A percentile compares a stretch with the other conserved stretches of the same genome.
phyloP scores from a whole-genome alignment of 108 stramenopile species.

The Chaetoceros muelleri region DNA sequence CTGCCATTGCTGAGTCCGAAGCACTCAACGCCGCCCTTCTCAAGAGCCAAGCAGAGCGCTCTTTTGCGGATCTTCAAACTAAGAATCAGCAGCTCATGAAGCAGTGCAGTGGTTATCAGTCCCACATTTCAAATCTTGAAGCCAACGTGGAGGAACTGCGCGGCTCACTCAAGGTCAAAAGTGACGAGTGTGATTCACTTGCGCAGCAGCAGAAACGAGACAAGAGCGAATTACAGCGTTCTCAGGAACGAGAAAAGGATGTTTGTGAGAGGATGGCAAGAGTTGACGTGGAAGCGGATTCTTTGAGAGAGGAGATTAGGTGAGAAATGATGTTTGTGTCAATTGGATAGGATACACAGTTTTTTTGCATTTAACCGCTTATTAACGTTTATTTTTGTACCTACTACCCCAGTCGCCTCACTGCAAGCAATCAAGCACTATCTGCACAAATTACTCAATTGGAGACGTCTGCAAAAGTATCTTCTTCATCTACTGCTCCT shows the following conservation, averaged over 20 bases:
- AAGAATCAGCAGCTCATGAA: not conserved
- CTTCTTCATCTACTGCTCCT: slow-evolving; percentile 49
- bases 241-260: not conserved
- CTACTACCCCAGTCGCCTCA: slow-evolving; percentile 32
- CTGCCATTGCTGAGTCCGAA: not conserved
- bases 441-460: slow-evolving; percentile 27
- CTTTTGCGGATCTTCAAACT: not conserved
- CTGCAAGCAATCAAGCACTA: slow-evolving; percentile 36
- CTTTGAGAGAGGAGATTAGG: slow-evolving; percentile 62
- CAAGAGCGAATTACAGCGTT: not conserved
- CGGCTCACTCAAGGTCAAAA: not conserved
- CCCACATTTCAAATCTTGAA: not conserved
- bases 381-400: slow-evolving; percentile 4
- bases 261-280: slow-evolving; percentile 18
- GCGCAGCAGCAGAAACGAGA: not conserved
- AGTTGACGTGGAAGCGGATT: slow-evolving; percentile 41
- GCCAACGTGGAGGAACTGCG: not conserved
- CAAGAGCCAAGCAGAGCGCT: not conserved
- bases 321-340: slow-evolving; percentile 18
- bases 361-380: not conserved
- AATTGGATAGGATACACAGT: not conserved
- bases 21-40: not conserved
- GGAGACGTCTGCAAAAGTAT: slow-evolving; percentile 38
- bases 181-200: not conserved
- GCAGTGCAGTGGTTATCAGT: not conserved